Evolutionary conservation across 1,284 basidiomycete genomes (phyloP), one percentile per base, ranked within the genome.

Genomic region (Sutorius eximius): DNA sequence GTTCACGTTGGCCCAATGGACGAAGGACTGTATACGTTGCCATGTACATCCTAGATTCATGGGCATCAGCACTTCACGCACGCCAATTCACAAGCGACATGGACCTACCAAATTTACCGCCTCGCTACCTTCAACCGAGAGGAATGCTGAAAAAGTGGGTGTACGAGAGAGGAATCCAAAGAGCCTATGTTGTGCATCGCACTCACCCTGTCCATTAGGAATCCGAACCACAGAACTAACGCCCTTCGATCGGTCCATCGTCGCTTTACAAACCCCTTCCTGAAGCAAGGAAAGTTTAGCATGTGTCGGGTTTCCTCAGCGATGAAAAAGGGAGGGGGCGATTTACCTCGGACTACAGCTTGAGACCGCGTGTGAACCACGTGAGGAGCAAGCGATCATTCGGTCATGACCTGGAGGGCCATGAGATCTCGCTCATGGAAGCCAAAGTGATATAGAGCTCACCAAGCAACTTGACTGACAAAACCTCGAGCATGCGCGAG

Each of bases 401-500:
- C 0, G 87, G 86, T n/a, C n/a, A n/a, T 5, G 87, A 88, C 86
- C 85, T 55, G 29, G 40, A 20, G 24, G 22, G 18, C 36, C 12
- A 38, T 38, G 11, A 56, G 16, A 15, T 18, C 3, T 18, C 22
- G 11, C 20, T 8, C 11, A 30, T 5, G 7, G 8, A 15, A 40
- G 41, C 7, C 1, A 45, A 32, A 44, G 5, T 27, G 24, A 5
- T 27, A 18, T 9, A 1, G 18, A 27, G 52, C 29, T 58, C 57
- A 85, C 89, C 89, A 91, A 36, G 87, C 87, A 7, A 91, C 87
- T 70, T 91, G 89, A 48, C 84, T 82, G 36, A 90, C 84, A 61
- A 91, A 90, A 15, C 87, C 87, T 60, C 82, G 80, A 6, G 86
- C 77, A 59, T 91, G 88, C 1, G 83, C 84, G n/a, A 91, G 78